Percentiles rank a stretch among this genome's conserved stretches.
Conservation (phyloP, 108 stramenopile genomes). For the Cylindrotheca fusiformis region DNA sequence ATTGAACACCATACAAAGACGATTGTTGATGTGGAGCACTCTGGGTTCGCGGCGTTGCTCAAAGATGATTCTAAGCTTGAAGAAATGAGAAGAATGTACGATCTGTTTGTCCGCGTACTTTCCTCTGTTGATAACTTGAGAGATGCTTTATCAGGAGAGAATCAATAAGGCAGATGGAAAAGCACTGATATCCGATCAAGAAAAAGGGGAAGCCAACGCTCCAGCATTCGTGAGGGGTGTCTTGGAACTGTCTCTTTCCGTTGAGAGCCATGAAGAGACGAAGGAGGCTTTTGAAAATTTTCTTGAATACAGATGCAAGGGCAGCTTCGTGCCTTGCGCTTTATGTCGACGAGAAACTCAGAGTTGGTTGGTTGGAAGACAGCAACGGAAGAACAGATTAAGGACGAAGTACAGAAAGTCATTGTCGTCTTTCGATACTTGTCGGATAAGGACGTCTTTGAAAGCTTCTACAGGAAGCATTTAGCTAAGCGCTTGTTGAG, state of each 20-base stretch:
- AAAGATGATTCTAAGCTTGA: constrained; percentile 75
- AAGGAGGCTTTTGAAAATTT: constrained; percentile 97
- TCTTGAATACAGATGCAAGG: constrained; percentile 90
- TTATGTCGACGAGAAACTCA: constrained; percentile 93
- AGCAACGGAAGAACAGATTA: constrained; percentile 70
- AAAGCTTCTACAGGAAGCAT: constrained; percentile 95
- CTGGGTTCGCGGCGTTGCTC: constrained; percentile 83
- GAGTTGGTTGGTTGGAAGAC: constrained; percentile 80
- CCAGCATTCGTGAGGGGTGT: constrained; percentile 92
- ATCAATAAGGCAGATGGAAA: constrained; percentile 78
- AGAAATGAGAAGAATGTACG: constrained; percentile 89
- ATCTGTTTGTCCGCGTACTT: constrained; percentile 88
- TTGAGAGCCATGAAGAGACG: constrained; percentile 84
- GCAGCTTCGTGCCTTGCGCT: constrained; percentile 87
- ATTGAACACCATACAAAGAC: constrained; percentile 80
- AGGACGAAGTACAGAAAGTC: constrained; percentile 71
- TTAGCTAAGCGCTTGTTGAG: constrained; percentile 91
- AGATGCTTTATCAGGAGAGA: constrained; percentile 70
- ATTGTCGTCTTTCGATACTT: constrained; percentile 89
- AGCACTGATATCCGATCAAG: constrained; percentile 84
- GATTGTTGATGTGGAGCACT: constrained; percentile 93
- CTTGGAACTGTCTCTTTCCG: constrained; percentile 71
- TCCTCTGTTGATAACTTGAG: constrained; percentile 85
- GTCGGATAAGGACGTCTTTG: constrained; percentile 98
- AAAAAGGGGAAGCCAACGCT: constrained; percentile 79